Evolutionary conservation across 805 yeast genomes (phyloP), one percentile per base, ranked within the genome.

Genomic region (Myxozyma neotropica): DNA sequence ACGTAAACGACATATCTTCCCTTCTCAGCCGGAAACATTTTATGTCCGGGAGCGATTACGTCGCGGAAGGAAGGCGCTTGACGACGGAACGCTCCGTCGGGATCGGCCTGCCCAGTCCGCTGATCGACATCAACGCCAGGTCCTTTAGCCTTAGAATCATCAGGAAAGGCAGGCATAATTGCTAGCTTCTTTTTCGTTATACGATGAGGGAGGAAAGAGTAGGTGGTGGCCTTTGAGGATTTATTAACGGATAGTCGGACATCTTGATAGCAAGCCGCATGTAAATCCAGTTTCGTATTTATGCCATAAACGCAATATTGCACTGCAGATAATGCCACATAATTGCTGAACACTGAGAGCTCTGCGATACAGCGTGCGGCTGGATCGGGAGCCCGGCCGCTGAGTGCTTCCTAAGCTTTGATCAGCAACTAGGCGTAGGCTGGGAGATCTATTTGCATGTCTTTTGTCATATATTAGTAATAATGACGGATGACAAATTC

Each of bases 1-100:
- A 92, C 96, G 69, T 89, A 93, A 51, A 93, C 80, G 74, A 92
- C 96, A 71, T 93, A 93, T 69, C 99, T 81, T 58, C 83, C 83
- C 47, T 81, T 79, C 70, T 90, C 97, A 1, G 98, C 89, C 17
- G 83, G 77, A 71, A 84, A 89, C 61, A 78, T 73, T 13, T 89
- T 81, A 15, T 85, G 78, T 27, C 76, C 75, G 0, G 80, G 67
- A 2, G 87, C 80, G 47, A 91, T 84, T 24, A 74, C 73, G 69
- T 87, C 82, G 71, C 96, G 80, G 73, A 90, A 90, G n/a, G 65
- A 43, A 33, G 78, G 71, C 23, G 62, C 58, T 51, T 66, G 69
- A 19, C 69, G 61, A n/a, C 63, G 56, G 45, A 66, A 66, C 39
- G 48, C 49, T 40, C 69, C 69, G 55, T 65, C 68, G 7, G 24